Base-by-base conservation (phyloP, 2,329 filamentous ascomycete genomes). In the Trichoderma sp. region DNA sequence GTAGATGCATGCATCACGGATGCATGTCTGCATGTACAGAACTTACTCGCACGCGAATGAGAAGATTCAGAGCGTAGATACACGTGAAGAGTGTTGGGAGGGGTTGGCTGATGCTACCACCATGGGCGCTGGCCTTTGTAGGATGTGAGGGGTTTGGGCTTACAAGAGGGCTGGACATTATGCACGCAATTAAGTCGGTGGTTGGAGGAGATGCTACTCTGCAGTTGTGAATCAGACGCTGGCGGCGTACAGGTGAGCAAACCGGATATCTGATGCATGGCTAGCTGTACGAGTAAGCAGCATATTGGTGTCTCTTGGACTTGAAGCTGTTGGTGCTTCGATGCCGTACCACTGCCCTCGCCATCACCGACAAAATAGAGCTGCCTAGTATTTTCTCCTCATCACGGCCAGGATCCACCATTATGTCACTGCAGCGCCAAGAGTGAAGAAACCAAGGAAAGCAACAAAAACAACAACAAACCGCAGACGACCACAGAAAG, bases 391-490 rank as follows among this genome's bases (percentile, higher is more conserved):
- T 28, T 58, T 37, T 34, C 54, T 26, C 61, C 52, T 56, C 63
- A 66, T 28, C 43, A 51, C 37, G 28, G 64, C 64, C n/a, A 51
- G 11, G n/a, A 58, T 46, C 60, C 56, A 56, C 55, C 60, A 69
- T 59, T 63, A 69, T 69, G 68, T 69, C 60, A 65, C 55, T 39
- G 56, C 60, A 34, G 60, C 43, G 68, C 60, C 68, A 65, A 69
- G 60, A 65, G 43, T 32, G 26, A 68, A 51, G 21, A 58, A 39
- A 18, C 16, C 28, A 51, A 51, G 63, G 63, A 26, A 14, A 65
- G 1, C 4, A 28, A 16, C n/a, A 32, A 37, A 16, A 55, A 30
- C 49, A 49, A 49, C 21, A 59, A 6, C 24, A 28, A 58, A 32
- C 26, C 18, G 39, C 37, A 54, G 24, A 60, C 2, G 24, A 5